A percentile compares a stretch with the other conserved stretches of the same genome.
These are phyloP conservation scores for Starmera pachycereana DNA, from an alignment of 805 yeast species.

Conservation along the genomic window DNA sequence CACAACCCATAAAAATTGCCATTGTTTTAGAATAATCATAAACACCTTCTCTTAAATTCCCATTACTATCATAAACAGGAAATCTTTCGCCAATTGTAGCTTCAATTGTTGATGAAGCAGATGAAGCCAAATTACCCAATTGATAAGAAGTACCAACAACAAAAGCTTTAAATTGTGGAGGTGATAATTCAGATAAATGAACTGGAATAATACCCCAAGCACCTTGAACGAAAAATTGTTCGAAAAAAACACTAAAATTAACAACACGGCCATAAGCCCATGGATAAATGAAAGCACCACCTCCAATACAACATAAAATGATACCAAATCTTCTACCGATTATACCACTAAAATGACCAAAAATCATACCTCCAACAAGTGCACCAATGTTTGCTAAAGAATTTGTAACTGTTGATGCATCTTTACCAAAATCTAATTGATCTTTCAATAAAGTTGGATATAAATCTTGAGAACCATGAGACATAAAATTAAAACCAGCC, in stretches of 20 bases:
- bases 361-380: slow-evolving; percentile 40
- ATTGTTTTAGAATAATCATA: slow-evolving; percentile 50
- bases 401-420: slow-evolving; percentile 44
- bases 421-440: slow-evolving; percentile 30
- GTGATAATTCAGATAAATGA: slow-evolving; percentile 51
- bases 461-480: slow-evolving; percentile 58
- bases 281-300: slow-evolving; percentile 56
- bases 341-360: slow-evolving; percentile 46
- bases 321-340: slow-evolving; percentile 46
- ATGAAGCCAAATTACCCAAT: slow-evolving; percentile 56
- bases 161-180: slow-evolving; percentile 52
- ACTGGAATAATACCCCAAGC: slow-evolving; percentile 62
- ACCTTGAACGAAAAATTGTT: slow-evolving; percentile 58
- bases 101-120: slow-evolving; percentile 63
- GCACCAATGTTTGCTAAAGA: slow-evolving; percentile 53
- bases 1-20: slow-evolving; percentile 60
- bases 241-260: slow-evolving; percentile 50
- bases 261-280: slow-evolving; percentile 47
- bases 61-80: slow-evolving; percentile 26
- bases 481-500: slow-evolving; percentile 54
- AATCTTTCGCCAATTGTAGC: slow-evolving; percentile 49
- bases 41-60: slow-evolving; percentile 21
- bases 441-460: slow-evolving; percentile 43
- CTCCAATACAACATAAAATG: slow-evolving; percentile 39
- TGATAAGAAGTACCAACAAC: slow-evolving; percentile 58